phyloP scores from a whole-genome alignment of 148 eudicot genomes.

The Rhododendron vialii region DNA sequence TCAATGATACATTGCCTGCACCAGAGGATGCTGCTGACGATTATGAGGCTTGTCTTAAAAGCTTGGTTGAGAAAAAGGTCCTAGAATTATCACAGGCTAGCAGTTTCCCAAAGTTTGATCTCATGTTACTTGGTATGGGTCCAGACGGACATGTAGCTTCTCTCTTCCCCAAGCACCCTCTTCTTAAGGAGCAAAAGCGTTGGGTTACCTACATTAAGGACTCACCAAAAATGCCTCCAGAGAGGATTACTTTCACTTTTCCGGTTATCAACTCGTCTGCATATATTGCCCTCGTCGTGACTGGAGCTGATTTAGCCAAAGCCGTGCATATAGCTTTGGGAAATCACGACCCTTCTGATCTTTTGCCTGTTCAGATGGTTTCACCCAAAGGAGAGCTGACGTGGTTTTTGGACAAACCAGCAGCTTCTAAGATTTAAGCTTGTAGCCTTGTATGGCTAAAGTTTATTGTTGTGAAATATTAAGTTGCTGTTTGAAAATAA shows the following conservation, averaged over 20 bases:
- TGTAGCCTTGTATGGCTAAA: neutral
- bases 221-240: slow-evolving; percentile 64
- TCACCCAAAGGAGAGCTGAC: slow-evolving; percentile 42
- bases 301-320: slow-evolving; percentile 37
- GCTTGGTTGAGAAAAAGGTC: slow-evolving; percentile 27
- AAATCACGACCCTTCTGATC: slow-evolving; percentile 19
- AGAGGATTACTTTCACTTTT: slow-evolving; percentile 60
- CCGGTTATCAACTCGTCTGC: slow-evolving; percentile 52
- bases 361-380: slow-evolving; percentile 42
- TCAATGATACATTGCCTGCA: slow-evolving; percentile 26
- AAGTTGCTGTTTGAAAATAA: neutral
- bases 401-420: slow-evolving; percentile 48
- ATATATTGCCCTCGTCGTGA: slow-evolving; percentile 33
- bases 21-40: slow-evolving; percentile 20
- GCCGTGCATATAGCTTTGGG: slow-evolving; percentile 33
- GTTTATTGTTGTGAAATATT: neutral
- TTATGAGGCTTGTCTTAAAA: slow-evolving; percentile 46
- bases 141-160: slow-evolving; percentile 69
- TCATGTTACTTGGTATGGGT: slow-evolving; percentile 64
- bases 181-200: slow-evolving; percentile 34
- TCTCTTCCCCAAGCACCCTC: slow-evolving; percentile 53
- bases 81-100: slow-evolving; percentile 27
- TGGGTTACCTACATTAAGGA: slow-evolving; percentile 59
- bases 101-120: slow-evolving; percentile 52
- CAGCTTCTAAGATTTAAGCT: slow-evolving; percentile 32